phyloP scores from a whole-genome alignment of 768 basidiomycete species.

The Infundibulicybe gibba region DNA sequence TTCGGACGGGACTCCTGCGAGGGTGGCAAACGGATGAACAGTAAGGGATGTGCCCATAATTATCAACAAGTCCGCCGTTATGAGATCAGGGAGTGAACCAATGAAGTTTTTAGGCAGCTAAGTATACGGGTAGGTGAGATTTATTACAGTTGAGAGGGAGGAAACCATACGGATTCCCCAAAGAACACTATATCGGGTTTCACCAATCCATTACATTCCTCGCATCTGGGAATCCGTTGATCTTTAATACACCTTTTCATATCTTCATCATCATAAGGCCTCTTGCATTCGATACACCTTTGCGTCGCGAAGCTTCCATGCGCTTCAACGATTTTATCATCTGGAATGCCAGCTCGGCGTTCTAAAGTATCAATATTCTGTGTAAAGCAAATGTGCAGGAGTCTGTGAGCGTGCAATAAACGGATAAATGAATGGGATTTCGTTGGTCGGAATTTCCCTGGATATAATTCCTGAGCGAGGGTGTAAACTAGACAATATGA shows the following conservation, averaged over 20 bases:
- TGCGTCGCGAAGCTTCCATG: constrained; percentile 94
- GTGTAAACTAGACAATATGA: constrained; percentile 63
- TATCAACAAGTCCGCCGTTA: constrained; percentile 79
- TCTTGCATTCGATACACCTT: constrained; percentile 73
- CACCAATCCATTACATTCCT: constrained; percentile 64
- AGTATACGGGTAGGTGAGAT: background rate
- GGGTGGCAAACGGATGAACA: constrained; percentile 83
- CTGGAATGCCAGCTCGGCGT: constrained; percentile 74
- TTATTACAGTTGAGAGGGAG: background rate
- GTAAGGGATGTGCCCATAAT: constrained; percentile 89
- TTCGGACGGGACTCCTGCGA: constrained; percentile 52
- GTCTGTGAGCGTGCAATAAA: constrained; percentile 64
- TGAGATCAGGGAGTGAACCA: constrained; percentile 45
- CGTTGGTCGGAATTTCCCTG: constrained; percentile 87
- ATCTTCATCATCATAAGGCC: constrained; percentile 54
- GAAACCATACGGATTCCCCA: constrained; percentile 63
- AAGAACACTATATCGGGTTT: constrained; percentile 98
- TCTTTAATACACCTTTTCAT: constrained; percentile 62
- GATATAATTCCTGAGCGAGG: constrained; percentile 90
- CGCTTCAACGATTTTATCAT: constrained; percentile 80
- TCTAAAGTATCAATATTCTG: constrained; percentile 96
- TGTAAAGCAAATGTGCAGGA: constrained; percentile 79
- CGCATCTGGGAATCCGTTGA: constrained; percentile 70
- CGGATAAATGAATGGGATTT: constrained; percentile 87
- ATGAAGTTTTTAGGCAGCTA: constrained; percentile 78